Percentiles rank a stretch among this genome's conserved stretches.
Conservation (phyloP, 345 rosid species). For the Salix udensis region DNA sequence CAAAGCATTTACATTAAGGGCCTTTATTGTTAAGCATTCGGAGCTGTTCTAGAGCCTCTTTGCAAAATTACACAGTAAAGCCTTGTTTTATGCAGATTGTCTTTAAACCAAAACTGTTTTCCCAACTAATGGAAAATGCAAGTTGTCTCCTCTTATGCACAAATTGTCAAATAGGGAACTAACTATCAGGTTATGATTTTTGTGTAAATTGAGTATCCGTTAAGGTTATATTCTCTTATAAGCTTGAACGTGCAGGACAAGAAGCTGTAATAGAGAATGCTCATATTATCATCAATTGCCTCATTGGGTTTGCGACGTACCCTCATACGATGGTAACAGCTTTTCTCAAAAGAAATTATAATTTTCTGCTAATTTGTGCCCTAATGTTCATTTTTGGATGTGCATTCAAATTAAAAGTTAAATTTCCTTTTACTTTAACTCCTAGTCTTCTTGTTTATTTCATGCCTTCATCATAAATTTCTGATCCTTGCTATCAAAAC, state of each 20-base stretch:
- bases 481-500: neutral
- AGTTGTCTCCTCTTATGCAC: neutral
- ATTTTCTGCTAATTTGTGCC: neutral
- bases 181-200: neutral
- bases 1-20: neutral
- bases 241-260: slow-evolving; percentile 47
- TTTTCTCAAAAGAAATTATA: neutral
- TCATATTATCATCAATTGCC: slow-evolving; percentile 50
- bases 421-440: neutral
- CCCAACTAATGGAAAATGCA: slow-evolving; percentile 1
- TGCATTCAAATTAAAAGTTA: neutral
- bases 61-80: neutral
- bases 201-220: neutral
- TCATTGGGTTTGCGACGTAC: slow-evolving; percentile 47
- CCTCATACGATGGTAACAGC: slow-evolving; percentile 65
- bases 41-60: neutral
- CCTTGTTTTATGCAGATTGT: neutral
- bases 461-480: neutral
- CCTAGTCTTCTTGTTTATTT: neutral
- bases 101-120: neutral
- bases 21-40: neutral
- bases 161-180: neutral
- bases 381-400: neutral
- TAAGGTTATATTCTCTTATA: slow-evolving; percentile 1
- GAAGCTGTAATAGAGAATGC: slow-evolving; percentile 59